Percentiles rank a stretch among this genome's conserved stretches.
These are phyloP conservation scores for Aspergillus bombycis DNA, from an alignment of 2,329 filamentous ascomycete genomes.

Conservation along the genomic window DNA sequence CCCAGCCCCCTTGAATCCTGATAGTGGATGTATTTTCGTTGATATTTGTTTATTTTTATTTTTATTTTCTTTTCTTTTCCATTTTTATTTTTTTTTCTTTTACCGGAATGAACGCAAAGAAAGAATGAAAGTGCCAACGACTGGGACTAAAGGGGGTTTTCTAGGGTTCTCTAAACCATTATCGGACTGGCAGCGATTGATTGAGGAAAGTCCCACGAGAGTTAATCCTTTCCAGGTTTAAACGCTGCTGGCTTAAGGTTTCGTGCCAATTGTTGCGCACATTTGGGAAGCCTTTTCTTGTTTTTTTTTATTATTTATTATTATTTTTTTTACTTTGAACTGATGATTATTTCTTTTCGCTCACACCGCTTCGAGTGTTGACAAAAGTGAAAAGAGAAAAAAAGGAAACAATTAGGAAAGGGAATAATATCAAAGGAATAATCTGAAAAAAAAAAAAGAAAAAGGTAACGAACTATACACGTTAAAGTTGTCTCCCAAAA, in stretches of 20 bases:
- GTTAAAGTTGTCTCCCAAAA: not conserved
- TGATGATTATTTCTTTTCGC: not conserved
- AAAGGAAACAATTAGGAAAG: not conserved
- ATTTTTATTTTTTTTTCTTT: not conserved
- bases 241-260: conserved; percentile 1
- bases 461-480: not conserved
- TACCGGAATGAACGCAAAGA: not conserved
- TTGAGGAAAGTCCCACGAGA: conserved; percentile 7
- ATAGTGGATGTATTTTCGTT: not conserved
- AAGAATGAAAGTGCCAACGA: not conserved
- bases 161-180: not conserved
- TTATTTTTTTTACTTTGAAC: not conserved
- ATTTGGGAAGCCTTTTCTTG: not conserved
- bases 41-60: not conserved
- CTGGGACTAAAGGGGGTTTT: not conserved
- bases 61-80: not conserved
- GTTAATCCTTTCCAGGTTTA: conserved; percentile 5
- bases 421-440: not conserved
- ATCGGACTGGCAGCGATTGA: not conserved
- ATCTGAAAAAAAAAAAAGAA: not conserved
- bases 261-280: conserved; percentile 4
- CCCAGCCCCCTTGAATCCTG: not conserved
- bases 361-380: not conserved
- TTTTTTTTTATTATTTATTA: not conserved
- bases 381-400: not conserved